Conservation (phyloP, 306 rosid species). For the Gynostemma pentaphyllum region DNA sequence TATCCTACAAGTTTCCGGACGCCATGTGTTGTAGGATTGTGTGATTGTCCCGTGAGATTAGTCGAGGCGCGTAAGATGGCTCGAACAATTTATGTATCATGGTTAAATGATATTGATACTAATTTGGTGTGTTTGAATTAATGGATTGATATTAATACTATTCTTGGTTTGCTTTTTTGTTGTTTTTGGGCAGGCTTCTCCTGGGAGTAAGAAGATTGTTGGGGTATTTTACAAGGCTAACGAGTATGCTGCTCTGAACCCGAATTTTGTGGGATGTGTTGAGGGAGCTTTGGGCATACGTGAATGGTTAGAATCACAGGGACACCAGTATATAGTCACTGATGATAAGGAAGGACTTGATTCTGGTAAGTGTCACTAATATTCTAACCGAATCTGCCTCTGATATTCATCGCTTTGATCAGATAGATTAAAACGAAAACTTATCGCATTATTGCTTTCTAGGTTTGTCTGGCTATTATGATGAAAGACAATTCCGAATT, state of each 20-base stretch:
- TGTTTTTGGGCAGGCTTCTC: slow-evolving; percentile 44
- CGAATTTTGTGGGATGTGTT: slow-evolving; percentile 80
- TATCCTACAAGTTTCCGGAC: too few relatives aligned
- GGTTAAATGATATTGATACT: not conserved
- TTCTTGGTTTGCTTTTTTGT: not conserved
- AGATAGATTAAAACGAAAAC: not conserved
- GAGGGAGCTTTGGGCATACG: slow-evolving; percentile 81
- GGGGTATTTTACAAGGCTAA: slow-evolving; percentile 91
- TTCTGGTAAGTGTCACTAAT: slow-evolving; percentile 39
- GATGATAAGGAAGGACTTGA: slow-evolving; percentile 87
- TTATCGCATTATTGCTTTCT: not conserved
- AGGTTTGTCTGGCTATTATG: too few relatives aligned
- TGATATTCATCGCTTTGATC: not conserved
- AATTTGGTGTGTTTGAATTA: not conserved
- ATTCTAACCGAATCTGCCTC: not conserved
- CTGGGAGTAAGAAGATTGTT: slow-evolving; percentile 83
- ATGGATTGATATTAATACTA: not conserved
- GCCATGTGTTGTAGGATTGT: too few relatives aligned
- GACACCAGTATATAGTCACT: slow-evolving; percentile 82
- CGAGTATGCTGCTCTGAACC: slow-evolving; percentile 70
- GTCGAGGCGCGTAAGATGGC: too few relatives aligned
- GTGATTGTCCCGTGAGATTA: too few relatives aligned
- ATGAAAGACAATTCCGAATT: too few relatives aligned
- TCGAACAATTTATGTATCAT: not conserved
- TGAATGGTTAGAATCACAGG: slow-evolving; percentile 89